A percentile compares a stretch with the other conserved stretches of the same genome.
Conservation (phyloP, 345 rosid genomes). For the Linum lewisii region DNA sequence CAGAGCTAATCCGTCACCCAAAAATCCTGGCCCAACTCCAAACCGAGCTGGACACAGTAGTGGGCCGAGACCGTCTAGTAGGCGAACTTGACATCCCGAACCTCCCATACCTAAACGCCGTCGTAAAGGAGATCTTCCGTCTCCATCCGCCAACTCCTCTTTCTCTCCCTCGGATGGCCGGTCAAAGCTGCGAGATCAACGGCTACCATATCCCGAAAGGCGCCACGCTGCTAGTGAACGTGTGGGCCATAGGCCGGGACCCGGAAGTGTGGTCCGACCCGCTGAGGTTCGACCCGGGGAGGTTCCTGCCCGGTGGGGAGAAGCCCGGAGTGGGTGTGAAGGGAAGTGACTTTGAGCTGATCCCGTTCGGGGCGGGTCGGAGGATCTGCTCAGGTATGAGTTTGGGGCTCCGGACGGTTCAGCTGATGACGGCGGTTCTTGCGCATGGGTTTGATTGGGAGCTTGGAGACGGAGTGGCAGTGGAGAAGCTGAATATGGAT, state of each 20-base stretch:
- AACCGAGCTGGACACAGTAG: conserved; percentile 51
- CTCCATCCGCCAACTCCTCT: conserved; percentile 23
- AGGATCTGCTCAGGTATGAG: conserved; percentile 21
- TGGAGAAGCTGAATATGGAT: conserved; percentile 18
- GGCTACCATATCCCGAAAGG: conserved; percentile 21
- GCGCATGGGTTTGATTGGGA: conserved; percentile 22
- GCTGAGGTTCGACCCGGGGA: conserved; percentile 14
- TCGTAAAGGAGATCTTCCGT: conserved; percentile 21
- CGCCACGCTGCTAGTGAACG: conserved; percentile 17
- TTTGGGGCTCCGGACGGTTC: conserved; percentile 20
- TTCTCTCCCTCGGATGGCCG: conserved; percentile 18
- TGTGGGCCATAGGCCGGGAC: conserved; percentile 23
- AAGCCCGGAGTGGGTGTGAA: conserved; percentile 9
- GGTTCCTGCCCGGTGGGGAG: conserved; percentile 15
- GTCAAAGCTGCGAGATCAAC: conserved; percentile 10
- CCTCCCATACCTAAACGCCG: conserved; percentile 21
- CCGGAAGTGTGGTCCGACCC: conserved; percentile 18
- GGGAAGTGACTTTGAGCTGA: conserved; percentile 21
- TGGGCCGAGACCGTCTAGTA: conserved; percentile 31
- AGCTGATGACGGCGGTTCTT: conserved; percentile 11
- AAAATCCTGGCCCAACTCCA: conserved; percentile 36
- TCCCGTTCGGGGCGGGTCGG: conserved; percentile 28
- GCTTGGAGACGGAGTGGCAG: conserved; percentile 2
- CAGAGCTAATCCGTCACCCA: conserved; percentile 38
- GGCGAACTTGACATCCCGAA: conserved; percentile 11